These are phyloP conservation scores for Syzygium aqueum DNA, from an alignment of 345 rosid genomes.

Conservation along the genomic window DNA sequence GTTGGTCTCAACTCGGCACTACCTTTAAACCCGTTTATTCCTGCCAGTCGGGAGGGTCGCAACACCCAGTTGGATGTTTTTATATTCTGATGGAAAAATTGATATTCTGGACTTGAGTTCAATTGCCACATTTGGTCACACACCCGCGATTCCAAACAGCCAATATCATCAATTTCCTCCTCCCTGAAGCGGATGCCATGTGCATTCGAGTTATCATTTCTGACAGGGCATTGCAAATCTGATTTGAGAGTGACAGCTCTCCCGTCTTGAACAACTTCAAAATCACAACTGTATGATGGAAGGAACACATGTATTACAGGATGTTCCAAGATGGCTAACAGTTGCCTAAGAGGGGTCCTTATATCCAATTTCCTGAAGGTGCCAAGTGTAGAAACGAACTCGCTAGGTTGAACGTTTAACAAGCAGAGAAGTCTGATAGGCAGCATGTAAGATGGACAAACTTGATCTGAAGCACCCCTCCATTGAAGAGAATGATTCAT, in stretches of 20 bases:
- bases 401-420: no score
- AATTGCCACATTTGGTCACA: constrained; percentile 27
- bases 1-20: no score
- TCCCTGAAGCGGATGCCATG: constrained; percentile 42
- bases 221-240: constrained; percentile 10
- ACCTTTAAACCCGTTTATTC: no score
- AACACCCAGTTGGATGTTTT: not conserved
- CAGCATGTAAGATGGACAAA: no score
- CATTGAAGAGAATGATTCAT: no score
- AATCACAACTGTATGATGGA: constrained; percentile 46
- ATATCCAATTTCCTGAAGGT: no score
- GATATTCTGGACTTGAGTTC: constrained; percentile 11
- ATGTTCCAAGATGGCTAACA: constrained; percentile 46
- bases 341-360: no score
- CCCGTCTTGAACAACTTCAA: constrained; percentile 43
- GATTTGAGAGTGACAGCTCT: constrained; percentile 2
- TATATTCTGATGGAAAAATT: not conserved
- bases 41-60: fast-evolving
- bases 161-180: constrained; percentile 51
- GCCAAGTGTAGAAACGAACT: no score
- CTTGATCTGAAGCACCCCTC: no score
- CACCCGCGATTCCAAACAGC: constrained; percentile 25
- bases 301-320: constrained; percentile 80
- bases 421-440: no score
- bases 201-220: constrained; percentile 15